A percentile compares a stretch with the other conserved stretches of the same genome.
These are phyloP conservation scores for Jackrogersella multiformis DNA, from an alignment of 495 filamentous ascomycete genomes.

Conservation along the genomic window DNA sequence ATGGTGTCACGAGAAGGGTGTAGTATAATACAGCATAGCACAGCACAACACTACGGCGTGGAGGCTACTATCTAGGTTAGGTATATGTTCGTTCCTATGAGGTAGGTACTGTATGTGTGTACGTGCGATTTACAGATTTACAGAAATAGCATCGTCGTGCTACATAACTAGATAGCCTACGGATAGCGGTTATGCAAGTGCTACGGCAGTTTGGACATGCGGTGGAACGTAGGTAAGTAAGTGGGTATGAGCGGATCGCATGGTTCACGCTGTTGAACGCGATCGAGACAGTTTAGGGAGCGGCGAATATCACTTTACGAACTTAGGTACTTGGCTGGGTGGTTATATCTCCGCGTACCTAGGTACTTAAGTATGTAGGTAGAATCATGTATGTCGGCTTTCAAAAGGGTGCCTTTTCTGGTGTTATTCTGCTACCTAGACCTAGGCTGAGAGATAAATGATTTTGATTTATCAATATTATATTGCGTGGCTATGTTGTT, in stretches of 20 bases:
- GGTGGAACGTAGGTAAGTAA: conserved; percentile 7
- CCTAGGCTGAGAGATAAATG: too few relatives aligned
- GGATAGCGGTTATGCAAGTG: neutral
- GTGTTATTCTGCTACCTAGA: too few relatives aligned
- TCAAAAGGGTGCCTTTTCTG: too few relatives aligned
- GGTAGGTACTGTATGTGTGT: neutral
- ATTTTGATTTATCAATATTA: neutral
- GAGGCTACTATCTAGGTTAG: too few relatives aligned
- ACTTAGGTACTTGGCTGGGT: too few relatives aligned
- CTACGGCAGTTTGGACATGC: conserved; percentile 11
- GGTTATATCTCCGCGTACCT: too few relatives aligned
- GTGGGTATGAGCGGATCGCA: neutral
- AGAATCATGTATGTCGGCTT: too few relatives aligned
- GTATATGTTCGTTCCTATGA: too few relatives aligned
- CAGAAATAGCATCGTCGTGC: neutral
- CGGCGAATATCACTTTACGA: neutral
- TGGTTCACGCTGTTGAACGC: conserved; percentile 1
- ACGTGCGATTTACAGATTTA: neutral
- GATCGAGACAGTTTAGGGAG: neutral
- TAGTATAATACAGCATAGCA: too few relatives aligned
- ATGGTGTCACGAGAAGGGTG: too few relatives aligned
- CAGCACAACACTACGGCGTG: neutral
- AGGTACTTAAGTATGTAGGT: too few relatives aligned
- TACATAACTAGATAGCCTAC: neutral
- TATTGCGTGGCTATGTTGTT: conserved; percentile 8